Percentiles rank a stretch among this genome's conserved stretches.
Evolutionary conservation across 2,329 filamentous ascomycete species (phyloP).

Genomic region (Huntiella savannae): DNA sequence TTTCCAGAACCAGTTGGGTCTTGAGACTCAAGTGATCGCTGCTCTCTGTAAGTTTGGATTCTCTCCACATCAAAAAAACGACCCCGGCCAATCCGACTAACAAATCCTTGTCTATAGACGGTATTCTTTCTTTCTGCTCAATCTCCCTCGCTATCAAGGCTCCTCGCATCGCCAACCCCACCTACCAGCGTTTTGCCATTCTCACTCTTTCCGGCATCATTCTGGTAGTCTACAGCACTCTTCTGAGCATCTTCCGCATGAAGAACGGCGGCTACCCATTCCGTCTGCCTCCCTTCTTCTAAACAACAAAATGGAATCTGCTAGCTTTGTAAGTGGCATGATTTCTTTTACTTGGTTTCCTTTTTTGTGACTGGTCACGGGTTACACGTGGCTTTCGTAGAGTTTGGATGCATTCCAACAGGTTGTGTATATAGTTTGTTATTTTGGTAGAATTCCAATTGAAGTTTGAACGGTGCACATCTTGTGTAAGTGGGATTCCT

Average conservation of each 20-base stretch:
- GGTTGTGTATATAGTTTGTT: too few species aligned
- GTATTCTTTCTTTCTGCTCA: constrained; percentile 67
- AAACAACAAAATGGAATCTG: constrained; percentile 11
- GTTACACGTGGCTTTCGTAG: too few species aligned
- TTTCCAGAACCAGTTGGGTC: constrained; percentile 82
- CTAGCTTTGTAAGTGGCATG: too few species aligned
- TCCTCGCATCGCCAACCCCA: constrained; percentile 63
- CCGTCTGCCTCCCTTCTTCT: constrained; percentile 74
- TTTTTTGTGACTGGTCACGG: neutral
- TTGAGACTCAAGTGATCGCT: constrained; percentile 90
- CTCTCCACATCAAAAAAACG: neutral
- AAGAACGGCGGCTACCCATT: constrained; percentile 96
- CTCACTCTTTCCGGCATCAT: constrained; percentile 61
- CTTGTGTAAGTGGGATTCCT: too few species aligned
- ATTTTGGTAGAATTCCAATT: too few species aligned
- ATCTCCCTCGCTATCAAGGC: constrained; percentile 87
- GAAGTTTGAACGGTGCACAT: too few species aligned
- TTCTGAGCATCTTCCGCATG: constrained; percentile 78
- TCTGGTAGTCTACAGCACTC: constrained; percentile 76
- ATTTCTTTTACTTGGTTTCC: too few species aligned
- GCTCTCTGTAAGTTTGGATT: constrained; percentile 57
- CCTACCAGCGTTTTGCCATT: constrained; percentile 62
- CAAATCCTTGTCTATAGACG: constrained; percentile 32
- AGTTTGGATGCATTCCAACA: too few species aligned
- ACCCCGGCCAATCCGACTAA: neutral